Conservation (phyloP, 2,329 filamentous ascomycete species). For the Canariomyces notabilis region DNA sequence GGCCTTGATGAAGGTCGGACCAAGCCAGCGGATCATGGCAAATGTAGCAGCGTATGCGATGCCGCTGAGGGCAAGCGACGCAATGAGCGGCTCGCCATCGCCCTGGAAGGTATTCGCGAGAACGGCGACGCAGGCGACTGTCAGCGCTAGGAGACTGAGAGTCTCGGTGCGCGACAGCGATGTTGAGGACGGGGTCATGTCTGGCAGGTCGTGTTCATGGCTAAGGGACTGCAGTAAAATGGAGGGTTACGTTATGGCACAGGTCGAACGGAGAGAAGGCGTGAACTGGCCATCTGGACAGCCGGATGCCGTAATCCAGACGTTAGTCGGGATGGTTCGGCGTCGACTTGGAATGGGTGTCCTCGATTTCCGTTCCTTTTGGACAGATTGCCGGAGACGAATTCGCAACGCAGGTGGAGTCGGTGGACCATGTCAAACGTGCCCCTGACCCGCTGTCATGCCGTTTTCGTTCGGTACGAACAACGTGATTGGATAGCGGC, state of each 20-base stretch:
- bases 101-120: constrained; percentile 76
- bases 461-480: neutral
- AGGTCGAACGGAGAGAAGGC: too few relatives aligned
- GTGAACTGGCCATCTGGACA: neutral
- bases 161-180: constrained; percentile 49
- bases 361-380: neutral
- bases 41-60: constrained; percentile 79
- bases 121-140: constrained; percentile 64
- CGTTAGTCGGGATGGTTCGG: neutral
- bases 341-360: neutral
- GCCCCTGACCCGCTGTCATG: neutral
- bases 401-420: too few relatives aligned
- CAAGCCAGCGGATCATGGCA: constrained; percentile 88
- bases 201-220: neutral
- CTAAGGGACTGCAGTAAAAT: neutral
- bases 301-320: neutral
- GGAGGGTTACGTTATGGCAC: neutral
- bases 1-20: constrained; percentile 78
- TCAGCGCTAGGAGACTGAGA: constrained; percentile 56
- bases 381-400: constrained; percentile 12
- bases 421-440: constrained; percentile 7
- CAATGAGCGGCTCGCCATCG: constrained; percentile 83
- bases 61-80: constrained; percentile 79
- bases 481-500: neutral
- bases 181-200: constrained; percentile 10